Evolutionary conservation across 768 basidiomycete species (phyloP).

Genomic region (Jaapia argillacea): DNA sequence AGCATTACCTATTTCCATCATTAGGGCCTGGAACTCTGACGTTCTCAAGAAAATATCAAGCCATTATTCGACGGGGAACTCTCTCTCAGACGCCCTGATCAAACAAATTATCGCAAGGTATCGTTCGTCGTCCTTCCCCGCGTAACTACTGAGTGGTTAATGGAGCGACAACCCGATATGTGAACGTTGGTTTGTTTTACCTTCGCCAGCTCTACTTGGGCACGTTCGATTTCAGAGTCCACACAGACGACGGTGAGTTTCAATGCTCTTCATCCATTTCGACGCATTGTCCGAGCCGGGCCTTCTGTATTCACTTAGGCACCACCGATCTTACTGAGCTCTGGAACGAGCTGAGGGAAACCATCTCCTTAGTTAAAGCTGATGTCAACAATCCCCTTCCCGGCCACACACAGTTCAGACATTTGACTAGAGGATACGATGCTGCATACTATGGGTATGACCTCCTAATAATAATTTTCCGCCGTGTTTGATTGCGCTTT

Average conservation of each 20-base stretch:
- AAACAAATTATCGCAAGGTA: slow-evolving; percentile 70
- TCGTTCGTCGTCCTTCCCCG: neutral
- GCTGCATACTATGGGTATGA: slow-evolving; percentile 63
- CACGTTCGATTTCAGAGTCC: slow-evolving; percentile 67
- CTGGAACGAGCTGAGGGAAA: slow-evolving; percentile 67
- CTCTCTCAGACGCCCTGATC: slow-evolving; percentile 63
- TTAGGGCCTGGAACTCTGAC: slow-evolving; percentile 72
- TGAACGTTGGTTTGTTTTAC: slow-evolving; percentile 76
- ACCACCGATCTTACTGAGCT: slow-evolving; percentile 76
- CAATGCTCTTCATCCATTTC: too few relatives aligned
- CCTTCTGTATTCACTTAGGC: slow-evolving; percentile 35
- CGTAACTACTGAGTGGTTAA: too few relatives aligned
- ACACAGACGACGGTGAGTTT: slow-evolving; percentile 50
- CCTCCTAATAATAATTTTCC: neutral
- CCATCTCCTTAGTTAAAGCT: slow-evolving; percentile 59
- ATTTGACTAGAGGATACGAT: slow-evolving; percentile 69
- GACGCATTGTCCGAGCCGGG: slow-evolving; percentile 5
- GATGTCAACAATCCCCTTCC: slow-evolving; percentile 47
- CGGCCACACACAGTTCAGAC: slow-evolving; percentile 69
- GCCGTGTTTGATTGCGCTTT: neutral
- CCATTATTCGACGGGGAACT: slow-evolving; percentile 68
- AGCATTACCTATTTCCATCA: neutral
- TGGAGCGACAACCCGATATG: slow-evolving; percentile 57
- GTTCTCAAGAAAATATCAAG: slow-evolving; percentile 72
- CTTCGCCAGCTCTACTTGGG: slow-evolving; percentile 82